Evolutionary conservation across 2,329 filamentous ascomycete species (phyloP), one percentile per base, ranked within the genome.

Genomic region (Fusarium sp.): DNA sequence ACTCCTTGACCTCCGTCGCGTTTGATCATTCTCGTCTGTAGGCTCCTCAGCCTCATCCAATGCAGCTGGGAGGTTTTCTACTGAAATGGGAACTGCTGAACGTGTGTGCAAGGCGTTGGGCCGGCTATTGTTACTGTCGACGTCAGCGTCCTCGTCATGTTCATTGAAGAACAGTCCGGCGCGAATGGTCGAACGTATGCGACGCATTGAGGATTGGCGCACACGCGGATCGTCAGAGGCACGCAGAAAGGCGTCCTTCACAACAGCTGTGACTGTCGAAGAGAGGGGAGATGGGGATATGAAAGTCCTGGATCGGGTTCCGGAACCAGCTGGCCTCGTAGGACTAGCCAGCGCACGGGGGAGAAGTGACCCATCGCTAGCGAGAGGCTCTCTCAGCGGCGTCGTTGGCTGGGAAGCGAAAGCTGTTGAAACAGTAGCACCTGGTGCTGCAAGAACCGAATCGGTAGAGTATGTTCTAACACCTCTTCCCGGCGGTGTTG

Each of bases 241-340:
- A 13, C 83, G 78, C 3, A 87, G 78, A 30, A 88, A 79, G 13
- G 82, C 84, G 67, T 88, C 86, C 41, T 85, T 84, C 43, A 89
- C 84, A 1, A 87, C 85, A 0, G 85, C 84, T 19, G 82, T 86
- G 37, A 89, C 84, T 2, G 87, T 88, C 0, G 86, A 87, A 3
- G 86, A 87, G 33, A 88, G 80, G 0, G 87, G 87, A 1, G 86
- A 88, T 13, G 87, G 86, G 4, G 86, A 88, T 62, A 88, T 86
- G 37, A 88, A 82, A 3, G 83, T 81, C 32, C 82, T 82, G 27
- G 81, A 63, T 70, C 77, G 65, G 70, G 75, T 65, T 70, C 59
- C 58, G 25, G 56, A 51, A 30, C 74, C 65, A 20, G 49, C 54
- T 62, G 74, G 49, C 68, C 79, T 72, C 73, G 77, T 56, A 68